Conservation (phyloP, 306 rosid genomes). For the Pyrus pyrifolia region DNA sequence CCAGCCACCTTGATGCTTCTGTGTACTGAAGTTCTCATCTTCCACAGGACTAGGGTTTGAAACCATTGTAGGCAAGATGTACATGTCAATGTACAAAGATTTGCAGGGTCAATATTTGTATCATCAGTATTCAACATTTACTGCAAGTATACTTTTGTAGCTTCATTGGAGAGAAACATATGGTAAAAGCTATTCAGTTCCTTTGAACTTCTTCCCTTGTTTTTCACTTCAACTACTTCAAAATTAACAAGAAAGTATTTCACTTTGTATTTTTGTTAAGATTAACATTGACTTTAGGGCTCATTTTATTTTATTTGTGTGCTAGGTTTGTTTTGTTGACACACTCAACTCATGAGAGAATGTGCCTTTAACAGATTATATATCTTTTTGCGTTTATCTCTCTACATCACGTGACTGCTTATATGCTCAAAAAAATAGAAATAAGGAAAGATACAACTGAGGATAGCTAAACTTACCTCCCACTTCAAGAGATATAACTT, state of each 20-base stretch:
- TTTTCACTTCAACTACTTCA: neutral
- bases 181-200: conserved; percentile 1
- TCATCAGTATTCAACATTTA: conserved; percentile 3
- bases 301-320: neutral
- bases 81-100: conserved; percentile 25
- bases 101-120: conserved; percentile 9
- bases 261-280: neutral
- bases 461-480: no score
- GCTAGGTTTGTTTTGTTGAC: neutral
- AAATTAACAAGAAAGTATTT: neutral
- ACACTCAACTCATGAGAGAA: neutral
- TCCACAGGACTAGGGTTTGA: conserved; percentile 1
- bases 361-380: no score
- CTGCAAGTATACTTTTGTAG: neutral
- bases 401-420: no score
- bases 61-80: conserved; percentile 17
- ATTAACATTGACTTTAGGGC: neutral
- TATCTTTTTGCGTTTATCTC: no score
- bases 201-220: neutral
- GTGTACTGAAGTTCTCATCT: neutral
- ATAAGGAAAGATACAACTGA: no score
- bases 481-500: neutral
- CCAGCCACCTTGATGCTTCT: conserved; percentile 5
- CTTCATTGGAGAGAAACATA: neutral
- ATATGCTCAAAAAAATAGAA: no score